Evolutionary conservation across 345 rosid species (phyloP).

Genomic region (Turritis glabra): DNA sequence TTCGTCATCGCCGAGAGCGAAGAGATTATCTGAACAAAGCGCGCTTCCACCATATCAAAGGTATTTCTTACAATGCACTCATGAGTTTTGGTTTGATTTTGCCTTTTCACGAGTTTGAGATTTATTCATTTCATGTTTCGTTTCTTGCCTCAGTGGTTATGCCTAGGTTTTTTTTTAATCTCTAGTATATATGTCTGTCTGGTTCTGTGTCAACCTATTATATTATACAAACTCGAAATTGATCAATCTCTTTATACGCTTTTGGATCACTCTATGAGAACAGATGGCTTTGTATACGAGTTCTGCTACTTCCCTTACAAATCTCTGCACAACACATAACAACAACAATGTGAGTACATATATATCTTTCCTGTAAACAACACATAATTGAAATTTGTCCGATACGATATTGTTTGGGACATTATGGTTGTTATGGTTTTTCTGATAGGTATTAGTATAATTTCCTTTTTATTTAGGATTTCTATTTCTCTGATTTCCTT

Average conservation of each 20-base stretch:
- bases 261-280: neutral
- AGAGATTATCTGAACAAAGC: neutral
- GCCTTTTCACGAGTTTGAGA: no score
- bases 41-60: neutral
- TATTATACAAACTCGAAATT: neutral
- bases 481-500: neutral
- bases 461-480: neutral
- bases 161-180: neutral
- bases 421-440: neutral
- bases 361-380: no score
- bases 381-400: neutral
- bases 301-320: slow-evolving; percentile 26
- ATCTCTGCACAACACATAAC: slow-evolving; percentile 12
- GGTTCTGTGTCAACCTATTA: neutral
- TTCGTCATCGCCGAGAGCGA: neutral
- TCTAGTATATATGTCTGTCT: neutral
- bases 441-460: neutral
- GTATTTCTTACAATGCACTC: neutral
- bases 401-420: neutral
- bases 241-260: neutral
- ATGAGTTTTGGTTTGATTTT: no score
- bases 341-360: slow-evolving; percentile 24
- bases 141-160: neutral
- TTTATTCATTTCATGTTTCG: no score
- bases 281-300: slow-evolving; percentile 16